phyloP scores from a whole-genome alignment of 73 alveolate genomes.

The Paramecium biaurelia region DNA sequence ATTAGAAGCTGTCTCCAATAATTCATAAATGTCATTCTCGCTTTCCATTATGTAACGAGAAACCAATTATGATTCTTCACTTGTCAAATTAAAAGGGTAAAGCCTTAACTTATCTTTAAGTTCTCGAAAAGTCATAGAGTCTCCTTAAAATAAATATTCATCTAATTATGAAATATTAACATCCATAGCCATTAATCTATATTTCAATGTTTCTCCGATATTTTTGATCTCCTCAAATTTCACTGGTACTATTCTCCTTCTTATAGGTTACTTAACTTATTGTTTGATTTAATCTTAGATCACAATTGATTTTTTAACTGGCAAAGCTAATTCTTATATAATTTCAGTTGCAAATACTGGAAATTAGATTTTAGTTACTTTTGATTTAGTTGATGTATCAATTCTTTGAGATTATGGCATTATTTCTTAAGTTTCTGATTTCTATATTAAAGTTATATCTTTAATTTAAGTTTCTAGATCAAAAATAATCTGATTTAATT shows the following conservation, averaged over 20 bases:
- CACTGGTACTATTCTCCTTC: background rate
- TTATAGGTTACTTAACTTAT: background rate
- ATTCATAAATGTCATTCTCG: background rate
- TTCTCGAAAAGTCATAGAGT: background rate
- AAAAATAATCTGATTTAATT: background rate
- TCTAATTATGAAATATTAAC: background rate
- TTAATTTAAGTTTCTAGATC: background rate
- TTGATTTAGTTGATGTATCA: background rate
- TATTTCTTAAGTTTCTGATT: background rate
- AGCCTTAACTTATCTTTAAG: background rate
- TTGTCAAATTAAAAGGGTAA: background rate
- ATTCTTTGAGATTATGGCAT: background rate
- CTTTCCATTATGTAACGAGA: conserved; percentile 2
- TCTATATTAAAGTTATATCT: background rate
- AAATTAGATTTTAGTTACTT: background rate
- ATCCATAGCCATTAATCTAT: conserved; percentile 37
- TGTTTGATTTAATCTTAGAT: background rate
- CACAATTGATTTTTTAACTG: background rate
- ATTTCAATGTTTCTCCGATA: conserved; percentile 1
- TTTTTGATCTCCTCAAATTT: background rate
- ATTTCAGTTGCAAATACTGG: background rate
- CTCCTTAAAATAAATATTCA: conserved; percentile 20
- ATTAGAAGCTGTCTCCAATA: background rate
- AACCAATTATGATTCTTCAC: background rate
- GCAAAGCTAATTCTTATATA: background rate